Conservation (phyloP, 495 filamentous ascomycete species). For the Hypoxylon crocopeplum region DNA sequence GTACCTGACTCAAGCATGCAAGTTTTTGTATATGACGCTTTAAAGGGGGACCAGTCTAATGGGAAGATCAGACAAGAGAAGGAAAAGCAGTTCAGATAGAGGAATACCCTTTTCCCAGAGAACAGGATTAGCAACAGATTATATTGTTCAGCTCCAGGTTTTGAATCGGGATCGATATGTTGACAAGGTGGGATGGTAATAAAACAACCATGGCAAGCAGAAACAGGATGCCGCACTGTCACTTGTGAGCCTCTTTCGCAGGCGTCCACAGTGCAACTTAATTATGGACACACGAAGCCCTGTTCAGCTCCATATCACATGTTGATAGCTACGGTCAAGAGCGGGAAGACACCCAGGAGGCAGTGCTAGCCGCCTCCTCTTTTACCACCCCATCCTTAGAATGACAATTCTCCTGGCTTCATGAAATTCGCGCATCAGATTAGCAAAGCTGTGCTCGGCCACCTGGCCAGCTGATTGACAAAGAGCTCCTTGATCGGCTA, state of each 20-base stretch:
- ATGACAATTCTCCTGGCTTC: conserved; percentile 4
- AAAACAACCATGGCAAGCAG: background rate
- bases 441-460: conserved; percentile 36
- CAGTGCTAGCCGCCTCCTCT: conserved; percentile 10
- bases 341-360: background rate
- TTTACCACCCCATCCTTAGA: background rate
- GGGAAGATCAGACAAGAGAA: background rate
- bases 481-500: conserved; percentile 1
- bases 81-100: background rate
- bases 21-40: background rate
- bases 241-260: background rate
- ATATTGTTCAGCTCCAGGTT: background rate
- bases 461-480: conserved; percentile 6
- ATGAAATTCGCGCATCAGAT: conserved; percentile 42
- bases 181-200: background rate
- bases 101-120: background rate
- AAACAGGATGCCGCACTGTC: conserved; percentile 40
- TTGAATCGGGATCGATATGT: background rate
- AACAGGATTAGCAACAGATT: background rate
- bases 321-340: conserved; percentile 1
- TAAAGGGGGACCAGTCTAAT: background rate
- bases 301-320: conserved; percentile 25
- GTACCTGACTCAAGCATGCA: background rate
- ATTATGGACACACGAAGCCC: conserved; percentile 26
- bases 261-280: conserved; percentile 24